Evolutionary conservation across 805 yeast species (phyloP).

Genomic region (Metschnikowia sp.): DNA sequence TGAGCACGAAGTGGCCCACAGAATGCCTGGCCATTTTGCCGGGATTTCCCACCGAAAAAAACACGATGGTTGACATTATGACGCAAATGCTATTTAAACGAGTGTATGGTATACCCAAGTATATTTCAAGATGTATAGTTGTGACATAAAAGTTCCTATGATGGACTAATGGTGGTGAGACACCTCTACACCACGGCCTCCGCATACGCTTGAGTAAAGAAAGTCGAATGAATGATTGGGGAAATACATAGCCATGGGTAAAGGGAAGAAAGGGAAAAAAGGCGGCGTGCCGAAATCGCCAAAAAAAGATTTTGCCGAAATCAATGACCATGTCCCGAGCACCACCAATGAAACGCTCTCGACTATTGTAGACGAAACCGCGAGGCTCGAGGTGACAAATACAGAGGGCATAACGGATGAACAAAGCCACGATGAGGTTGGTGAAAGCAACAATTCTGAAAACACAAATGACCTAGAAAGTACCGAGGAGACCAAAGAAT

Average conservation of each 20-base stretch:
- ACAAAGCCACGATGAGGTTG: not conserved
- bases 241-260: conserved; percentile 1
- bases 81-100: not conserved
- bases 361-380: not conserved
- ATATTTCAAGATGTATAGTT: no score
- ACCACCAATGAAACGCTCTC: not conserved
- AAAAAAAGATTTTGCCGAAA: conserved; percentile 12
- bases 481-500: not conserved
- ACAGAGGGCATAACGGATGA: not conserved
- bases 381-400: no score
- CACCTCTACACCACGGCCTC: conserved; percentile 1
- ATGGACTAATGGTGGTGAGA: not conserved
- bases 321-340: not conserved
- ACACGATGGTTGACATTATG: conserved; percentile 9
- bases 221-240: not conserved
- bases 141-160: no score
- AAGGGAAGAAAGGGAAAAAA: conserved; percentile 5
- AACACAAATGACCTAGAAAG: not conserved
- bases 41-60: conserved; percentile 40
- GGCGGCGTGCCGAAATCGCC: conserved; percentile 6
- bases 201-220: not conserved
- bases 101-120: no score
- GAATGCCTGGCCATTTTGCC: conserved; percentile 40
- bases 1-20: conserved; percentile 35
- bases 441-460: not conserved